Evolutionary conservation across 345 rosid species (phyloP).

Genomic region (Linum tenue): DNA sequence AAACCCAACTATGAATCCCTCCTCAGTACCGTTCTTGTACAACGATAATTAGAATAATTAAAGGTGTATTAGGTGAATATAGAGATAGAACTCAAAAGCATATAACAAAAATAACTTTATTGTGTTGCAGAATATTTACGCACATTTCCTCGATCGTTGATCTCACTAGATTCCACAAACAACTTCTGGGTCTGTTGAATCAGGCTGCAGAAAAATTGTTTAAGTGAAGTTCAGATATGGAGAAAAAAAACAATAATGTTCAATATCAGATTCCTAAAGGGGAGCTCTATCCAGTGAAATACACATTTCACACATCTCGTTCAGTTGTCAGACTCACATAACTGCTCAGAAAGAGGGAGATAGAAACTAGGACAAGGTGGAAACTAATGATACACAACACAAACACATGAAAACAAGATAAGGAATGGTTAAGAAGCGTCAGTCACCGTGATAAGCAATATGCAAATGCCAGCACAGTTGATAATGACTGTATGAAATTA

Average conservation of each 20-base stretch:
- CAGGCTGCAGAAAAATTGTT: slow-evolving; percentile 38
- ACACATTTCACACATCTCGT: neutral
- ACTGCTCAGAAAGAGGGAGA: neutral
- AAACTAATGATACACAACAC: neutral
- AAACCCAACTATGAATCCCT: no score
- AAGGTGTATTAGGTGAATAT: neutral
- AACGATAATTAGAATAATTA: neutral
- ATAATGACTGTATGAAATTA: slow-evolving; percentile 56
- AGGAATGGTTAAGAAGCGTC: neutral
- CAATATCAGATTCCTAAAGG: neutral
- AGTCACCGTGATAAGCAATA: slow-evolving; percentile 59
- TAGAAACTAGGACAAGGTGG: neutral
- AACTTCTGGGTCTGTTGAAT: slow-evolving; percentile 64
- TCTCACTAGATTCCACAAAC: slow-evolving; percentile 46
- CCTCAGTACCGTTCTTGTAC: no score
- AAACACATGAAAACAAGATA: no score
- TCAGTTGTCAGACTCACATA: no score
- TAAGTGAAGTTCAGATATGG: neutral
- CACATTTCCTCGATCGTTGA: slow-evolving; percentile 58
- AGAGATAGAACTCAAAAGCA: neutral
- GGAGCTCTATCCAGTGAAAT: neutral
- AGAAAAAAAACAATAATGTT: no score
- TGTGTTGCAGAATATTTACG: slow-evolving; percentile 10
- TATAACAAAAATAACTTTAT: no score
- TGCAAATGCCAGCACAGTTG: slow-evolving; percentile 72